Evolutionary conservation across 208 protist genomes (phyloP).

Genomic region (Leishmania guyanensis): DNA sequence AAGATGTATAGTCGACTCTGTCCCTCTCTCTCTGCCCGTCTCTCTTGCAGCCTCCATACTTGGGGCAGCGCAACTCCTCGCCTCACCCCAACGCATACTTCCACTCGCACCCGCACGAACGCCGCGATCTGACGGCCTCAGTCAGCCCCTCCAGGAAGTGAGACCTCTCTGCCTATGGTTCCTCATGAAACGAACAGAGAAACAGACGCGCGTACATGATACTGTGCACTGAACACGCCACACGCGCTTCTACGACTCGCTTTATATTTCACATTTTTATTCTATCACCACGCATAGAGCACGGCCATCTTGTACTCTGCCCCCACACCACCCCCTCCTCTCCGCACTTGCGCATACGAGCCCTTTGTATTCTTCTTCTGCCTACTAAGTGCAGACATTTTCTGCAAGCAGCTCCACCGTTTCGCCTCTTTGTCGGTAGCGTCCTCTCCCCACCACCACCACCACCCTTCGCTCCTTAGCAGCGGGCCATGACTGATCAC

Average conservation of each 20-base stretch:
- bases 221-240: background rate
- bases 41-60: background rate
- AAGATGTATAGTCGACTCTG: background rate
- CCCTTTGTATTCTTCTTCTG: background rate
- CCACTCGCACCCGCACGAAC: background rate
- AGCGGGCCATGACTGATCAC: background rate
- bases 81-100: background rate
- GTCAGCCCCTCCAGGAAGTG: background rate
- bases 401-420: background rate
- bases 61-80: background rate
- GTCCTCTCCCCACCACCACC: background rate
- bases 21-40: background rate
- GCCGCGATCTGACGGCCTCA: background rate
- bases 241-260: background rate
- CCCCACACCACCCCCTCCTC: background rate
- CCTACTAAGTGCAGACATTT: background rate
- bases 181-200: background rate
- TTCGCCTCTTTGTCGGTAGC: background rate
- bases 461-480: background rate
- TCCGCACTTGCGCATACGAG: background rate
- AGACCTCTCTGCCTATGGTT: background rate
- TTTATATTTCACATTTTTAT: background rate
- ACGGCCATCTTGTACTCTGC: background rate
- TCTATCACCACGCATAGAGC: background rate
- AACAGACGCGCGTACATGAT: background rate